These are phyloP conservation scores for Coffea eugenioides DNA, from an alignment of 257 asterid species.

Conservation along the genomic window DNA sequence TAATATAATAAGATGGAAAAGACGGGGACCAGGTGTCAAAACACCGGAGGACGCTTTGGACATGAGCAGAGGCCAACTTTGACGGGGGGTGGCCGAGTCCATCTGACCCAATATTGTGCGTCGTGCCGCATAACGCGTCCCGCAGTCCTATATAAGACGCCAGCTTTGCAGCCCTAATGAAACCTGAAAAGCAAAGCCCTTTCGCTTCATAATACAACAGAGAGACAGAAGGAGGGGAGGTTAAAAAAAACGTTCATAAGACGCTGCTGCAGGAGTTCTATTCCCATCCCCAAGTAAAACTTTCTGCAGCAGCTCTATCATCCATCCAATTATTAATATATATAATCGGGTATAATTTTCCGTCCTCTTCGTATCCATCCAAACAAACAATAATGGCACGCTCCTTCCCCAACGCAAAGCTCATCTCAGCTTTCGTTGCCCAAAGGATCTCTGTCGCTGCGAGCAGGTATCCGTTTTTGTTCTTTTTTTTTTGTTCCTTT, in stretches of 20 bases:
- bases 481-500: too few species aligned
- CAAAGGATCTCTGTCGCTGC: constrained; percentile 25
- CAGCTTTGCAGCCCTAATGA: background rate
- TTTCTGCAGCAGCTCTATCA: constrained; percentile 11
- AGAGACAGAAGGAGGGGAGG: background rate
- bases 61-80: constrained; percentile 21
- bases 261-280: constrained; percentile 21
- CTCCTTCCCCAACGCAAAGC: constrained; percentile 29
- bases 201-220: too few species aligned
- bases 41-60: constrained; percentile 8
- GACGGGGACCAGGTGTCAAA: constrained; percentile 17
- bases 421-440: constrained; percentile 28
- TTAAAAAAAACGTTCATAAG: background rate
- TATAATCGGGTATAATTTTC: background rate
- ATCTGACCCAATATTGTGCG: background rate
- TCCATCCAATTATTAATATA: too few species aligned
- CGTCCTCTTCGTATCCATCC: background rate
- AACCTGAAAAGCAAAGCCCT: background rate
- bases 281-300: background rate
- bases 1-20: background rate
- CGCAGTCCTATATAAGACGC: constrained; percentile 7
- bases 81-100: constrained; percentile 11
- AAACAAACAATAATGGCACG: constrained; percentile 28
- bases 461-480: constrained; percentile 21
- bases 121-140: background rate